phyloP scores from a whole-genome alignment of 441 rosid genomes.

The Capsella rubella region DNA sequence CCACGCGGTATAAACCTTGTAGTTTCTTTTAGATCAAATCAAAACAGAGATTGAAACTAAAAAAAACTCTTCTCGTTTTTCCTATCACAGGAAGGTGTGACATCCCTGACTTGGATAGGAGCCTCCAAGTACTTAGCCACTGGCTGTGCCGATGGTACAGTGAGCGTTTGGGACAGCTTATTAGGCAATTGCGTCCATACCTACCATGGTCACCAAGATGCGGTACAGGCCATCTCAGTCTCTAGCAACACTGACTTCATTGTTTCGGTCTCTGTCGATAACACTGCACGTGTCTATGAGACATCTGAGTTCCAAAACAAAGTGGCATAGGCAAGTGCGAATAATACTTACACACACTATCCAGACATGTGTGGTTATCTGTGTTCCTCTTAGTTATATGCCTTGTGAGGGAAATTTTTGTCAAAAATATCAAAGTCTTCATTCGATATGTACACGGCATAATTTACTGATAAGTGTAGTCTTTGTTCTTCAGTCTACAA shows the following conservation, averaged over 20 bases:
- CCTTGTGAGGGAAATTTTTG: background rate
- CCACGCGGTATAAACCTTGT: slow-evolving; percentile 62
- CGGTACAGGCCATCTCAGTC: slow-evolving; percentile 60
- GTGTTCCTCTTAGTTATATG: background rate
- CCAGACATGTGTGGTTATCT: slow-evolving; percentile 9
- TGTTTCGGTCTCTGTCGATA: slow-evolving; percentile 72
- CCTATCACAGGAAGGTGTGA: slow-evolving; percentile 70
- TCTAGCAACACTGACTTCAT: slow-evolving; percentile 61
- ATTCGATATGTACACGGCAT: background rate
- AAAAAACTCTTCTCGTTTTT: background rate
- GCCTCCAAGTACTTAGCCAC: slow-evolving; percentile 67
- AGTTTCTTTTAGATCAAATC: slow-evolving; percentile 19
- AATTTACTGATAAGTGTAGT: background rate
- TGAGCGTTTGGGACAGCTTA: slow-evolving; percentile 80
- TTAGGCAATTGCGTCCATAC: slow-evolving; percentile 69
- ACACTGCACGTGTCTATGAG: slow-evolving; percentile 78
- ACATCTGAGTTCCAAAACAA: slow-evolving; percentile 53
- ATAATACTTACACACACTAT: background rate
- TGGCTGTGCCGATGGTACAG: slow-evolving; percentile 76
- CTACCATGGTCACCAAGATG: slow-evolving; percentile 67
- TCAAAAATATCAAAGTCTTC: background rate
- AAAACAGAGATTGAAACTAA: slow-evolving; percentile 22
- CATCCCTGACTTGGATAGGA: slow-evolving; percentile 81
- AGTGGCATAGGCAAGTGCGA: slow-evolving; percentile 17
- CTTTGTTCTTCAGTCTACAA: background rate